phyloP scores from a whole-genome alignment of 352 stramenopile genomes.

The Phytophthora melonis region DNA sequence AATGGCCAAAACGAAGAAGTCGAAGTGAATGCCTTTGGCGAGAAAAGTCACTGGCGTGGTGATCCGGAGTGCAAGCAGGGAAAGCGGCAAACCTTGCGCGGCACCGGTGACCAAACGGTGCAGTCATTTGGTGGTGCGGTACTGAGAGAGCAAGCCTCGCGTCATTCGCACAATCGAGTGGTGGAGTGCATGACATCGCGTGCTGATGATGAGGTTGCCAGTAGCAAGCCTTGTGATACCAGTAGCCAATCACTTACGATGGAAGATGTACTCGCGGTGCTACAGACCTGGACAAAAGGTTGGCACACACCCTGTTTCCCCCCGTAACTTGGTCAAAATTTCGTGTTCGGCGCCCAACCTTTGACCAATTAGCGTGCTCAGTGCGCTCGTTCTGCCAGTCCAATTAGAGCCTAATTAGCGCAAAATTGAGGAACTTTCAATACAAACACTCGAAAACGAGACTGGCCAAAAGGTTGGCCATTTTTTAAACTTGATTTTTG shows the following conservation, averaged over 20 bases:
- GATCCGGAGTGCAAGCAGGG: neutral
- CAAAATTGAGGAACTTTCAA: constrained; percentile 11
- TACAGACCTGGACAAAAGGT: constrained; percentile 16
- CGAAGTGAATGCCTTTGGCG: neutral
- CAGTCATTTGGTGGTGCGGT: neutral
- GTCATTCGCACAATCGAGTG: neutral
- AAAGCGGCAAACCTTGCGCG: neutral
- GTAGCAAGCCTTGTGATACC: neutral
- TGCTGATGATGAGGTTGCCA: neutral
- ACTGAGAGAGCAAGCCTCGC: neutral
- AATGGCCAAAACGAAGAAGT: neutral
- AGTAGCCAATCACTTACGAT: neutral
- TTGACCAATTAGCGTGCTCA: neutral
- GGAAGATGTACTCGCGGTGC: neutral
- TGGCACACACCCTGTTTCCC: constrained; percentile 8
- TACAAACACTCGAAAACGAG: constrained; percentile 3
- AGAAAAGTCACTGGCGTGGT: neutral
- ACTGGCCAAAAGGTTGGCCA: neutral
- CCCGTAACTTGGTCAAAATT: constrained; percentile 5
- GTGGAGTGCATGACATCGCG: neutral
- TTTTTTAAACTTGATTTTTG: neutral
- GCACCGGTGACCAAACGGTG: neutral
- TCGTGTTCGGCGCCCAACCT: constrained; percentile 8
- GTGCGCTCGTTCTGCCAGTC: constrained; percentile 6
- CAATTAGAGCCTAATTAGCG: neutral